phyloP scores from a whole-genome alignment of 495 filamentous ascomycete species.

The Letharia lupina region DNA sequence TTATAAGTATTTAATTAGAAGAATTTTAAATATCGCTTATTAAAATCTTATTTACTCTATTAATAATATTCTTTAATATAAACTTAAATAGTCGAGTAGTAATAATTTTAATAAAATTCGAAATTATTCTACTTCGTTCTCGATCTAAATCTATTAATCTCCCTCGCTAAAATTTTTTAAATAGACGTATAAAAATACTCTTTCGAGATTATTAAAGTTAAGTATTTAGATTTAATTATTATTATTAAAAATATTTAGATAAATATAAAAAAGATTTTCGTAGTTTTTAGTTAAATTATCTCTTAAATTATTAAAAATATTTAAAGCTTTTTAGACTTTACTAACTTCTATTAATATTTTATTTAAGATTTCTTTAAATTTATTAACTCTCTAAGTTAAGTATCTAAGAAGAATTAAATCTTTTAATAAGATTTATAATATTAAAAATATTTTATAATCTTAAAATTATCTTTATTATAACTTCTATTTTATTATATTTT shows the following conservation, averaged over 20 bases:
- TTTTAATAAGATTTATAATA: neutral
- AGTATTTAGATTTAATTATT: neutral
- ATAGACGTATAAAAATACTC: neutral
- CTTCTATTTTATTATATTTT: constrained; percentile 15
- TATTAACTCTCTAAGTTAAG: neutral
- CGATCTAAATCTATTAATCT: too few relatives aligned
- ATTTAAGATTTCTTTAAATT: constrained; percentile 6
- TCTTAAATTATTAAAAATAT: neutral
- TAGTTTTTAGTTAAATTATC: neutral
- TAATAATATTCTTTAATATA: too few relatives aligned
- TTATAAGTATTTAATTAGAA: too few relatives aligned
- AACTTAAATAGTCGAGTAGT: too few relatives aligned
- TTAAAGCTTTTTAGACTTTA: constrained; percentile 15
- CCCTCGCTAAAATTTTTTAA: too few relatives aligned
- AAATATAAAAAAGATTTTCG: neutral
- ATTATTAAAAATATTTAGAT: neutral
- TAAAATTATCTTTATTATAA: constrained; percentile 14
- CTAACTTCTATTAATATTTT: constrained; percentile 10
- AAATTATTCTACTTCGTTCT: too few relatives aligned
- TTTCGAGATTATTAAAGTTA: neutral
- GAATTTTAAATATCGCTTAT: too few relatives aligned
- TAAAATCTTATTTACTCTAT: too few relatives aligned
- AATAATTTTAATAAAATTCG: too few relatives aligned
- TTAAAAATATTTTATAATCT: constrained; percentile 18
- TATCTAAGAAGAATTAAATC: neutral